Conservation (phyloP, 768 basidiomycete genomes). For the Lentinus brumalis region DNA sequence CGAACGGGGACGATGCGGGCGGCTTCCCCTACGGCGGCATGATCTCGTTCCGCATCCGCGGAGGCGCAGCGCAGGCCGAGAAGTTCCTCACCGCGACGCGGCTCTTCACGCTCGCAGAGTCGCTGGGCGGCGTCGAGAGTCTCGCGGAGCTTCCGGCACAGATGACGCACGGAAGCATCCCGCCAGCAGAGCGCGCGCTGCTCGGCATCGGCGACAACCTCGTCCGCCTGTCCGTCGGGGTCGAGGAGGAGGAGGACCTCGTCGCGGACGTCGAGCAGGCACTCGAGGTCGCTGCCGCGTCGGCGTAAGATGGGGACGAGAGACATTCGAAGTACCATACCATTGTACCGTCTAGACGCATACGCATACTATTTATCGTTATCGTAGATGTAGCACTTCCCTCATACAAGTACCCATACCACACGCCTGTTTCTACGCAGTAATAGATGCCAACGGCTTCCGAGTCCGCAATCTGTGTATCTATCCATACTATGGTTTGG, state of each 20-base stretch:
- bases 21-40: conserved; percentile 93
- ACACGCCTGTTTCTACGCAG: neutral
- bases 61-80: conserved; percentile 57
- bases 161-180: conserved; percentile 89
- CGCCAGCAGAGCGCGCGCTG: conserved; percentile 60
- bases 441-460: neutral
- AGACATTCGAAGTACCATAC: neutral
- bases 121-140: conserved; percentile 90
- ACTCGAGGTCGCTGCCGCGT: conserved; percentile 43
- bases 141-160: conserved; percentile 82
- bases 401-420: neutral
- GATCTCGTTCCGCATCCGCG: conserved; percentile 69
- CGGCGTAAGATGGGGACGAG: neutral
- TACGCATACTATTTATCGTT: neutral
- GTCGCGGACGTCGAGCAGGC: conserved; percentile 71
- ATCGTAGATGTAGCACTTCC: neutral
- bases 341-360: neutral
- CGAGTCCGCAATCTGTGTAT: neutral
- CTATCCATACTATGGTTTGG: neutral
- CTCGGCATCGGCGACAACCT: conserved; percentile 81
- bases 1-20: conserved; percentile 33
- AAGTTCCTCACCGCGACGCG: conserved; percentile 65
- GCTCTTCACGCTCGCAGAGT: conserved; percentile 84
- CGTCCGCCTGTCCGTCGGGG: conserved; percentile 80
- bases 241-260: conserved; percentile 87